Conservation (phyloP, 2,329 filamentous ascomycete genomes). For the Alternaria sp. region DNA sequence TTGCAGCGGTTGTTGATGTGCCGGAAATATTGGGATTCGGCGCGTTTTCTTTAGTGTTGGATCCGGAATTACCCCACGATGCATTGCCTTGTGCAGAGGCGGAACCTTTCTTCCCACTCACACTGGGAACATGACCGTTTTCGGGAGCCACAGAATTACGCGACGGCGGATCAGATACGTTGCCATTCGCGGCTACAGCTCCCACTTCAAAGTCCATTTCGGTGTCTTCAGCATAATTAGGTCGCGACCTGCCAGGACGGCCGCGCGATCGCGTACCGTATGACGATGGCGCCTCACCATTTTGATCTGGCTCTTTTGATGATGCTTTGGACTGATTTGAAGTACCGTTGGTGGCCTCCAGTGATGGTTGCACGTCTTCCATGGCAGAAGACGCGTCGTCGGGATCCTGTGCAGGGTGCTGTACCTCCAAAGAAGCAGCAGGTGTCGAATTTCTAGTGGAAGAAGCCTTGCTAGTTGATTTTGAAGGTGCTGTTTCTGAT, state of each 20-base stretch:
- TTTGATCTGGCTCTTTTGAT: constrained; percentile 45
- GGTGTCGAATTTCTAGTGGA: constrained; percentile 48
- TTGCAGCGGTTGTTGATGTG: constrained; percentile 65
- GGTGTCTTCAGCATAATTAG: constrained; percentile 95
- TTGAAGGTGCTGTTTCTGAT: constrained; percentile 41
- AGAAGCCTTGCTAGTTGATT: constrained; percentile 45
- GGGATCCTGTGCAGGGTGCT: constrained; percentile 31
- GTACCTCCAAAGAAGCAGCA: constrained; percentile 37
- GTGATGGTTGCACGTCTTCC: constrained; percentile 41
- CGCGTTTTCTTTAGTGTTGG: constrained; percentile 48
- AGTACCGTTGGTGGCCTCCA: constrained; percentile 37
- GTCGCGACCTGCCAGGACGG: constrained; percentile 77
- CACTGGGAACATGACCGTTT: constrained; percentile 40
- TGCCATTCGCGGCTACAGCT: constrained; percentile 66
- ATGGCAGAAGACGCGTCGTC: constrained; percentile 38
- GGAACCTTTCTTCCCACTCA: constrained; percentile 50
- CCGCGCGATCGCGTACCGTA: constrained; percentile 97
- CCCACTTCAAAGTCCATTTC: constrained; percentile 85
- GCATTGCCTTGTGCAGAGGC: constrained; percentile 52
- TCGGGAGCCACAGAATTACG: constrained; percentile 47
- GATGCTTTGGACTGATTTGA: constrained; percentile 42
- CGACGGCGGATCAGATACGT: constrained; percentile 55
- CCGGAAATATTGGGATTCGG: constrained; percentile 59
- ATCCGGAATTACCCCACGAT: constrained; percentile 47
- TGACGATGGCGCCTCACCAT: constrained; percentile 60